Evolutionary conservation across 108 stramenopile genomes (phyloP).

Genomic region (Nannochloropsis salina): DNA sequence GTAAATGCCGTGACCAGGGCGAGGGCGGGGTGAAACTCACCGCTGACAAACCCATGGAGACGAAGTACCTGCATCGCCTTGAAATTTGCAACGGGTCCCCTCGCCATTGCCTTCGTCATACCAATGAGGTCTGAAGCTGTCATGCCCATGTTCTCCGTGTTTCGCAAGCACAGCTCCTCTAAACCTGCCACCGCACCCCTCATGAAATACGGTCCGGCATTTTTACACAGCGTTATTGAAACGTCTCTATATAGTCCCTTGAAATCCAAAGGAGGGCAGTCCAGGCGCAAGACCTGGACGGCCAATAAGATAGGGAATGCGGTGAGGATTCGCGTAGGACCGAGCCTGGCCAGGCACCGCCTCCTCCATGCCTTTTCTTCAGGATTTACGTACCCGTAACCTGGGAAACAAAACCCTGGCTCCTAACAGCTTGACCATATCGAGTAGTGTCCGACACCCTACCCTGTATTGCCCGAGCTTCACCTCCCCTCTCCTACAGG

Average conservation of each 20-base stretch:
- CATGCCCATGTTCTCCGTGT: not conserved
- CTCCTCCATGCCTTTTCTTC: too few species aligned
- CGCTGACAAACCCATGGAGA: not conserved
- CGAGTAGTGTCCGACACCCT: too few species aligned
- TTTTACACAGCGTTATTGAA: not conserved
- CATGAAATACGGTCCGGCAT: not conserved
- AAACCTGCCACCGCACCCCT: not conserved
- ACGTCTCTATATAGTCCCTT: too few species aligned
- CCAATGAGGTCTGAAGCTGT: not conserved
- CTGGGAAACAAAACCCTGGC: too few species aligned
- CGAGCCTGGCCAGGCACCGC: too few species aligned
- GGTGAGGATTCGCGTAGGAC: too few species aligned
- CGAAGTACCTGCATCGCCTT: not conserved
- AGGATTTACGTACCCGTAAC: too few species aligned
- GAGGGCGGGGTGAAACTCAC: not conserved
- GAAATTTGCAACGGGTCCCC: not conserved
- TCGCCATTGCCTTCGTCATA: not conserved
- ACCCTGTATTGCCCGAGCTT: too few species aligned
- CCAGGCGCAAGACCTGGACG: not conserved
- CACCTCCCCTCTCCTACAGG: too few species aligned
- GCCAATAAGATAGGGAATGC: too few species aligned
- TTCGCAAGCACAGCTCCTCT: not conserved
- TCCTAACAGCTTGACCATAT: too few species aligned
- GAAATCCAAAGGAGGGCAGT: not conserved
- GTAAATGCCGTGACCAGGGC: slow-evolving; percentile 16